Evolutionary conservation across 495 filamentous ascomycete genomes (phyloP), one percentile per base, ranked within the genome.

Genomic region (Penicillium soppii): DNA sequence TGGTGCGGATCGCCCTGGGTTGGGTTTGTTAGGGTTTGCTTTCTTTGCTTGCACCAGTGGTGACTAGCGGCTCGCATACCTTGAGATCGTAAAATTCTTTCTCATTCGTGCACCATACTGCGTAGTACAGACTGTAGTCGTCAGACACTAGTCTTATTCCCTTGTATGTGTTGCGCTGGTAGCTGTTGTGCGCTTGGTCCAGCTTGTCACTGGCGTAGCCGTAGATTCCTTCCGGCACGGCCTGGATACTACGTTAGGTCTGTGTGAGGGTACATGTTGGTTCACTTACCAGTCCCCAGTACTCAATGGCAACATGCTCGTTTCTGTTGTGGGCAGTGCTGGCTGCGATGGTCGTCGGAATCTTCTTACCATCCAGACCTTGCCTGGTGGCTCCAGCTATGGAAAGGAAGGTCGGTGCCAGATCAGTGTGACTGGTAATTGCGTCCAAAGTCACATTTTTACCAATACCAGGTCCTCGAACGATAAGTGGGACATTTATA

Each of bases 401-500:
- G 1, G 70, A 59, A 25, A 88, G 43, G 41, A 88, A 74, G 0
- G 86, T 88, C 3, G 86, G 82, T 1, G 83, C 84, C 4, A 89
- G 61, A 49, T 89, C 85, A 0, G 81, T 83, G 57, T 89, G 85
- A 21, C 81, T 76, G 5, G 83, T 86, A 7, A 87, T 76, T 8
- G 76, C 68, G 32, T 83, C 73, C 1, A 74, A 66, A 2, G 61
- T 69, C 13, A 58, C 41, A n/a, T 70, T 70, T 50, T 64, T 29
- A 0, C 75, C 68, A n/a, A 86, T 68, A 5, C 79, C 73, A 13
- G 83, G 82, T 0, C 82, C 83, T n/a, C 82, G 70, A 23, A 85
- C 65, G 25, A 71, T 65, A 1, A 89, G 63, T 7, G 86, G 86
- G 7, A 89, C 74, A 54, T 87, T 81, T 54, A 87, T 82, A 55